A percentile compares a stretch with the other conserved stretches of the same genome.
These are phyloP conservation scores for Blepharisma japonicum DNA, from an alignment of 73 alveolate species.

Conservation along the genomic window DNA sequence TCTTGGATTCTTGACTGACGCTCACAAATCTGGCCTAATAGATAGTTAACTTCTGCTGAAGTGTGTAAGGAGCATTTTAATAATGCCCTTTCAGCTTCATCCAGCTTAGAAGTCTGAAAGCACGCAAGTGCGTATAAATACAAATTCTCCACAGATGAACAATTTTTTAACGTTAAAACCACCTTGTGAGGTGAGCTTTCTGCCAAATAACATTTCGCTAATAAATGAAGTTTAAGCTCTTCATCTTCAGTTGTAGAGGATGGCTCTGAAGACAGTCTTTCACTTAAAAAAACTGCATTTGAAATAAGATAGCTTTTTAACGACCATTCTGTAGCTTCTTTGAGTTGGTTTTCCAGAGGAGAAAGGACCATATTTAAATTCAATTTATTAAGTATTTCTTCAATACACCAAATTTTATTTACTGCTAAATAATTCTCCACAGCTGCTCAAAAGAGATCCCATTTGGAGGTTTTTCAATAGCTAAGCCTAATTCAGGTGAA, in stretches of 20 bases:
- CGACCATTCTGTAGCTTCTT: conserved; percentile 48
- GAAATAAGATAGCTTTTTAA: conserved; percentile 43
- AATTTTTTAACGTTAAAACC: conserved; percentile 51
- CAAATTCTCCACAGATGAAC: conserved; percentile 61
- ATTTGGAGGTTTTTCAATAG: conserved; percentile 80
- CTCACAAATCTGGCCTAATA: conserved; percentile 74
- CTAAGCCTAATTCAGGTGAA: conserved; percentile 71
- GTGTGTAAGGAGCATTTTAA: conserved; percentile 69
- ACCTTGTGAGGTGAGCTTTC: conserved; percentile 20
- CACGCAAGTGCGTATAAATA: conserved; percentile 79
- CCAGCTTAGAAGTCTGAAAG: conserved; percentile 68
- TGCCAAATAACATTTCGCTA: conserved; percentile 73
- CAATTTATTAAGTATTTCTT: too few relatives aligned
- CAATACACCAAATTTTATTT: too few relatives aligned
- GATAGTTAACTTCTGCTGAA: conserved; percentile 81
- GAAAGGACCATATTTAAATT: too few relatives aligned
- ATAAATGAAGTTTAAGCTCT: conserved; percentile 67
- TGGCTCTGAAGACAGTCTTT: conserved; percentile 59
- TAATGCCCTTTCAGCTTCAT: conserved; percentile 86
- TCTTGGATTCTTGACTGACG: conserved; percentile 64
- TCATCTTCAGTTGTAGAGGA: conserved; percentile 47
- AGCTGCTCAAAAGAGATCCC: conserved; percentile 64
- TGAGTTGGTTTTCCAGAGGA: conserved; percentile 33
- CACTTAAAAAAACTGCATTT: conserved; percentile 64
- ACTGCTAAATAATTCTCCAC: conserved; percentile 70